Base-by-base conservation (phyloP, 1,284 basidiomycete species). In the Moesziomyces parantarcticus region DNA sequence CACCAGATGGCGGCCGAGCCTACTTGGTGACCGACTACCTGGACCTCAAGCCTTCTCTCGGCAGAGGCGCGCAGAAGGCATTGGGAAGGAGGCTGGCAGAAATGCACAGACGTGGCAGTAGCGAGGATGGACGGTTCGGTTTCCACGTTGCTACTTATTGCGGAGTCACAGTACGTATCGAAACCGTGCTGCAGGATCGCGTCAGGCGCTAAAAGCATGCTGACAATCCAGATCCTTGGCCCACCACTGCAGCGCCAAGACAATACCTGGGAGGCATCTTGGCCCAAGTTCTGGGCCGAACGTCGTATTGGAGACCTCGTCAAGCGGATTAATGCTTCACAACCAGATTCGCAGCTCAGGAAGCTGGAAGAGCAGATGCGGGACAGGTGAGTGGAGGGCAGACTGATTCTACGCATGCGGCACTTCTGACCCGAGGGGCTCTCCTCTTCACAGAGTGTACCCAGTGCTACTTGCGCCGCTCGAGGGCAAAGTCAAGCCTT, bases 191-290 rank as follows among this genome's bases (percentile, higher is more conserved):
- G 36, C 13, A 16, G 34, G 14, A 16, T 18, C 16, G 3, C 10
- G 7, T 11, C 29, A 32, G 29, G 29, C 10, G 29, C 29, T 32
- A 4, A 10, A 11, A 13, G 29, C 29, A 46, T 41, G 34, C 47
- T 49, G 39, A 59, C 18, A 1, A 5, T 7, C 13, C 20, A 7
- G 2, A 16, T 21, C 5, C 7, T 4, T 48, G 22, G 2, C 23
- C 21, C 26, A 29, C 26, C 26, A 29, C 6, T 6, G 13, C 40
- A 58, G 68, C 41, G 63, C 18, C 68, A 71, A 55, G 56, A 71
- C 48, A 71, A 71, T n/a, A 49, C 43, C 18, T 66, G 68, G 68
- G 65, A 58, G n/a, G 51, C 50, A 20, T 71, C 68, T 1, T 71
- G 68, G 68, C 47, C 56, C 2, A 64, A 50, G 14, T 71, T 71